Conservation (phyloP, 345 rosid species). For the Passiflora organensis region DNA sequence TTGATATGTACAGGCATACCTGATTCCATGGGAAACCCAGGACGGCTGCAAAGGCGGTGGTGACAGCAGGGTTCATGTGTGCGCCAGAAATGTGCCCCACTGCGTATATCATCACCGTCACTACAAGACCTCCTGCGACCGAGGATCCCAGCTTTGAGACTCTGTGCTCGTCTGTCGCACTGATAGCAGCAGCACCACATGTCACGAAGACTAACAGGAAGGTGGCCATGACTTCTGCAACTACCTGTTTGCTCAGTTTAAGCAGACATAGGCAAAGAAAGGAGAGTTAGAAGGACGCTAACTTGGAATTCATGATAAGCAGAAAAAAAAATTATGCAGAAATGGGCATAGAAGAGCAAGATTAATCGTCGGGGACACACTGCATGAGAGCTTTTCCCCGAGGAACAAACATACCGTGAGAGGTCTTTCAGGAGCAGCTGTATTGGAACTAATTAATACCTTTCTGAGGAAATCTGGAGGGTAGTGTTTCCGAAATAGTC, state of each 20-base stretch:
- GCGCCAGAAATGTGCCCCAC: constrained; percentile 75
- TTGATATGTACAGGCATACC: constrained; percentile 18
- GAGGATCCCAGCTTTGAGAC: constrained; percentile 53
- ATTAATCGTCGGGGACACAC: background rate
- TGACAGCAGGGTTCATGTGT: constrained; percentile 76
- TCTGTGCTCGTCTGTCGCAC: constrained; percentile 27
- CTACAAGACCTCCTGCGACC: constrained; percentile 54
- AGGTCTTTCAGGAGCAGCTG: background rate
- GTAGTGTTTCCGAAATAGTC: constrained; percentile 19
- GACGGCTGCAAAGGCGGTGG: constrained; percentile 48
- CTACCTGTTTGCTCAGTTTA: constrained; percentile 25
- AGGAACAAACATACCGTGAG: background rate
- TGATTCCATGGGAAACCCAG: constrained; percentile 54
- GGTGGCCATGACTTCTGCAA: constrained; percentile 55
- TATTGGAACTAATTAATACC: constrained; percentile 14
- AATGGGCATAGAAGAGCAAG: background rate
- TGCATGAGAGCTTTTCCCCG: background rate
- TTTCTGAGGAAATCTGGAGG: constrained; percentile 39
- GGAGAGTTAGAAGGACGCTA: too few species aligned
- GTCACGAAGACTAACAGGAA: constrained; percentile 56
- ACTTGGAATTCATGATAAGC: background rate
- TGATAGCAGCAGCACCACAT: constrained; percentile 44
- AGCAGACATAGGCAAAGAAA: too few species aligned
- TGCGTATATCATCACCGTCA: constrained; percentile 64
- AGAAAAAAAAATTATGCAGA: background rate